Percentiles rank a stretch among this genome's conserved stretches.
Evolutionary conservation across 1,284 basidiomycete species (phyloP).

Genomic region (Cutaneotrichosporon sp.): DNA sequence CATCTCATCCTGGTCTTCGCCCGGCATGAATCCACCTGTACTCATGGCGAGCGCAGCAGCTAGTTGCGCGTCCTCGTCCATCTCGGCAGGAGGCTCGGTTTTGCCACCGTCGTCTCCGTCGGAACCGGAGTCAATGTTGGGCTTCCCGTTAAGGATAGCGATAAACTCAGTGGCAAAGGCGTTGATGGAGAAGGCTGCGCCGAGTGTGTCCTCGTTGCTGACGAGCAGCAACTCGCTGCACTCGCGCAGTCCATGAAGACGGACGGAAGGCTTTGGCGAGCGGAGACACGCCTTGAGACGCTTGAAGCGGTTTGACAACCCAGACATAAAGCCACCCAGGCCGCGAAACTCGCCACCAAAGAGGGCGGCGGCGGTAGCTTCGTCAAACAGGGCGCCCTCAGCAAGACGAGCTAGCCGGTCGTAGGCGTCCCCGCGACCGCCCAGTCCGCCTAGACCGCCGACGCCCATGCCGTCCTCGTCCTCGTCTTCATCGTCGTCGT

Average conservation of each 20-base stretch:
- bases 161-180: conserved; percentile 89
- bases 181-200: conserved; percentile 81
- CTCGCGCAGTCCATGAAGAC: conserved; percentile 86
- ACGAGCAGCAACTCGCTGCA: conserved; percentile 91
- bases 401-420: conserved; percentile 51
- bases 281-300: conserved; percentile 85
- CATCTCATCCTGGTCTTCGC: conserved; percentile 54
- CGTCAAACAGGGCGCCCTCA: conserved; percentile 55
- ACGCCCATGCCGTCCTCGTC: conserved; percentile 51
- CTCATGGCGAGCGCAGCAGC: conserved; percentile 67
- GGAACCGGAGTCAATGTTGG: conserved; percentile 34
- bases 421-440: conserved; percentile 19
- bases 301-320: conserved; percentile 76
- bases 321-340: conserved; percentile 84
- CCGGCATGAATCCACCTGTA: conserved; percentile 36
- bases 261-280: conserved; percentile 68
- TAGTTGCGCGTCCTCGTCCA: conserved; percentile 75
- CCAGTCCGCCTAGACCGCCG: conserved; percentile 11
- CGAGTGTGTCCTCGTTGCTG: conserved; percentile 93
- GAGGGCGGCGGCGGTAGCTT: conserved; percentile 69
- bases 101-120: conserved; percentile 46
- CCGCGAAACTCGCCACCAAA: conserved; percentile 46
- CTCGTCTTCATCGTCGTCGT: conserved; percentile 30
- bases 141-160: conserved; percentile 77
- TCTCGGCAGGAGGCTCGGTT: conserved; percentile 28